Conservation (phyloP, 1,139 yeast genomes). For the Candida sojae region DNA sequence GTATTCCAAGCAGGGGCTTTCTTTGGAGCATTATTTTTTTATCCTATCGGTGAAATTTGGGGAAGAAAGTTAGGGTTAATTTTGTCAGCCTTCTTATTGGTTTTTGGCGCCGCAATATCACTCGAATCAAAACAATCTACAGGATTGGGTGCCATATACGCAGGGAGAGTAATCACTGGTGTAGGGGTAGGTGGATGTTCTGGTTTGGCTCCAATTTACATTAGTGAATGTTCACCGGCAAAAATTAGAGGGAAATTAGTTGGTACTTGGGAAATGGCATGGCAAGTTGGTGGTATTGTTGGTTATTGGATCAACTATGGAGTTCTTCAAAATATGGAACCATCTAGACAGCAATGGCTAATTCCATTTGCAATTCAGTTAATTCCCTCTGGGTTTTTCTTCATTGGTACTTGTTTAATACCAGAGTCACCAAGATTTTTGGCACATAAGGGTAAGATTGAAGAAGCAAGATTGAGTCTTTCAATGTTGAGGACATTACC, state of each 20-base stretch:
- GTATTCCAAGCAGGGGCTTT: slow-evolving; percentile 40
- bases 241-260: slow-evolving; percentile 40
- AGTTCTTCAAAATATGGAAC: slow-evolving; percentile 20
- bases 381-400: slow-evolving; percentile 44
- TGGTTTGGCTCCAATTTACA: slow-evolving; percentile 34
- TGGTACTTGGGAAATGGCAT: slow-evolving; percentile 51
- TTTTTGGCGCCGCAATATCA: slow-evolving; percentile 46
- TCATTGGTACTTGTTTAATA: slow-evolving; percentile 38
- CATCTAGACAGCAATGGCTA: slow-evolving; percentile 30
- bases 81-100: slow-evolving; percentile 33
- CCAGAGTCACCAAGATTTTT: slow-evolving; percentile 54
- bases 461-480: slow-evolving; percentile 34
- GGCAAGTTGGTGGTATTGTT: slow-evolving; percentile 51
- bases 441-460: slow-evolving; percentile 33
- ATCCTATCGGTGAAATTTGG: slow-evolving; percentile 29
- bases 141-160: slow-evolving; percentile 36
- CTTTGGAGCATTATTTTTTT: slow-evolving; percentile 30
- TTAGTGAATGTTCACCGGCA: slow-evolving; percentile 33
- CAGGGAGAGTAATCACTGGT: slow-evolving; percentile 38
- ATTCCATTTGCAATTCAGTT: slow-evolving; percentile 43
- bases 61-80: slow-evolving; percentile 30
- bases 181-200: slow-evolving; percentile 38
- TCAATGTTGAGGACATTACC: slow-evolving; percentile 29
- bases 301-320: slow-evolving; percentile 49
- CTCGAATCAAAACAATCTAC: slow-evolving; percentile 21